phyloP scores from a whole-genome alignment of 2,329 filamentous ascomycete species.

The Talaromyces albobiverticillius region DNA sequence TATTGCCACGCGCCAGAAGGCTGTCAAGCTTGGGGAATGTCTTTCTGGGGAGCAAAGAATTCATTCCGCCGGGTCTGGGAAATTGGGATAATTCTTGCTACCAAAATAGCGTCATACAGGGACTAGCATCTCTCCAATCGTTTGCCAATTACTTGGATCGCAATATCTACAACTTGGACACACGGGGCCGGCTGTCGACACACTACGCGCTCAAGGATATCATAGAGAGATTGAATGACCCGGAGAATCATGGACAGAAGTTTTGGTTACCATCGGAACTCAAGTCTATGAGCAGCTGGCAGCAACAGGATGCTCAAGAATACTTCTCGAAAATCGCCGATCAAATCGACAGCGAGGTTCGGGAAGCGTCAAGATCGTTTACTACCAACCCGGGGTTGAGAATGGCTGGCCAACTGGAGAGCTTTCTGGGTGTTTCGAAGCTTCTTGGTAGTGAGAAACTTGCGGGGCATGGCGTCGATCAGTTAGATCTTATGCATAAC shows the following conservation, averaged over 20 bases:
- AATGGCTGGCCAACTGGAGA: constrained; percentile 32
- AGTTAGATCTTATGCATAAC: constrained; percentile 53
- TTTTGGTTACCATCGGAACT: constrained; percentile 79
- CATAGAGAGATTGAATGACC: constrained; percentile 67
- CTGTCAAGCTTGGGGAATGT: constrained; percentile 54
- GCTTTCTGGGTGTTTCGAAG: constrained; percentile 26
- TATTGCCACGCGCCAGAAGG: constrained; percentile 55
- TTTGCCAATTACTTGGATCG: constrained; percentile 64
- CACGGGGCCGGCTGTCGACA: constrained; percentile 42
- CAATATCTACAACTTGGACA: constrained; percentile 36
- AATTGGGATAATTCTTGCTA: constrained; percentile 97
- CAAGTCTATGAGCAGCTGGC: constrained; percentile 91
- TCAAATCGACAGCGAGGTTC: constrained; percentile 75
- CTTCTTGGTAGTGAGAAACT: constrained; percentile 17
- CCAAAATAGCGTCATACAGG: constrained; percentile 92
- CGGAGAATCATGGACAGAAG: constrained; percentile 67
- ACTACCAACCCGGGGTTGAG: constrained; percentile 44
- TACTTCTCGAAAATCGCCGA: constrained; percentile 91
- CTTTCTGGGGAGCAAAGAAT: constrained; percentile 33
- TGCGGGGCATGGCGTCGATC: constrained; percentile 15
- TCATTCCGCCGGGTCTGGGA: constrained; percentile 62
- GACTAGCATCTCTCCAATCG: constrained; percentile 70
- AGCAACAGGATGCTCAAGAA: constrained; percentile 96
- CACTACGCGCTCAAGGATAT: constrained; percentile 61
- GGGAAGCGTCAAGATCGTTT: constrained; percentile 47